These are phyloP conservation scores for Mitragyna speciosa DNA, from an alignment of 257 asterid genomes.

Conservation along the genomic window DNA sequence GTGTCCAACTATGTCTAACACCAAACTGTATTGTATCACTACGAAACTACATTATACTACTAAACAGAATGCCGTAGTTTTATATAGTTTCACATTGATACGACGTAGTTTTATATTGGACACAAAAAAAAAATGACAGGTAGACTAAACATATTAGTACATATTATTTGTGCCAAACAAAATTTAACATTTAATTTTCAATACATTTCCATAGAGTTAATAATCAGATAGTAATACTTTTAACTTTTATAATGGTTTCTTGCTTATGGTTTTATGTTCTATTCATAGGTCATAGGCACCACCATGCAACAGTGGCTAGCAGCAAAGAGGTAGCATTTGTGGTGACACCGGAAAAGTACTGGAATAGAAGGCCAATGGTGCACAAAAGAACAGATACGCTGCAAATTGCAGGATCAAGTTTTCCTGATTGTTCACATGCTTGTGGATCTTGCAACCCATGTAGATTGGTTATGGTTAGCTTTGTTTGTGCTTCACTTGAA, in stretches of 20 bases:
- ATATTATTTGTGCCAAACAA: neutral
- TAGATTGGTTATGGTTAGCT: constrained; percentile 82
- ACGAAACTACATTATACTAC: no score
- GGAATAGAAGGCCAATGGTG: constrained; percentile 19
- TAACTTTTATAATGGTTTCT: neutral
- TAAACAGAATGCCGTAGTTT: no score
- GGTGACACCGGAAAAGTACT: constrained; percentile 1
- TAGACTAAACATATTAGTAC: no score
- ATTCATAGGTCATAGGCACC: constrained; percentile 31
- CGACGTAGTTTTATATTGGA: no score
- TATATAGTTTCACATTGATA: no score
- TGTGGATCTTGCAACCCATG: constrained; percentile 94
- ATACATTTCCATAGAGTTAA: neutral
- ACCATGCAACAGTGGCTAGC: constrained; percentile 16
- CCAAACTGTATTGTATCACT: no score
- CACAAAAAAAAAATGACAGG: no score
- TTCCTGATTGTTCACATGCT: constrained; percentile 83
- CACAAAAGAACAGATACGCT: constrained; percentile 42
- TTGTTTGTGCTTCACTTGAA: constrained; percentile 73
- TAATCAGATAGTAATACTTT: neutral
- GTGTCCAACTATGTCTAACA: no score
- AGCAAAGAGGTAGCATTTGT: constrained; percentile 10
- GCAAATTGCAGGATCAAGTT: constrained; percentile 67
- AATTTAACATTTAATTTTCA: neutral
- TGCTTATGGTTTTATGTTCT: neutral